Percentiles rank a stretch among this genome's conserved stretches.
phyloP scores from a whole-genome alignment of 305 asterid species.

The Salvia sclarea region DNA sequence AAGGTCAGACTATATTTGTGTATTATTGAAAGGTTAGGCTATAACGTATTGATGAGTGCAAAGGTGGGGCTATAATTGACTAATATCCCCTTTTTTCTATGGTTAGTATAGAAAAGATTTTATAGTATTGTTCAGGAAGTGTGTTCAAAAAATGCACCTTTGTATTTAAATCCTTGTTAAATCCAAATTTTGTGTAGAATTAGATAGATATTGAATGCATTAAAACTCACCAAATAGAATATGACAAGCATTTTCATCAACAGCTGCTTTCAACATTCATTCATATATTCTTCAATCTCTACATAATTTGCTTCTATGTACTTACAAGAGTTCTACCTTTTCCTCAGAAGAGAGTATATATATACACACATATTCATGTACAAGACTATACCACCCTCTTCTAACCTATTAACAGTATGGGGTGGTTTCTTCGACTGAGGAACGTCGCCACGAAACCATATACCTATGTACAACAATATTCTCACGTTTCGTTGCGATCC shows the following conservation, averaged over 20 bases:
- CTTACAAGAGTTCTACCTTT: slow-evolving; percentile 14
- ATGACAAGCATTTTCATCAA: not conserved
- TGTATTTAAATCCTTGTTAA: too few species aligned
- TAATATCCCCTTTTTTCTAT: too few species aligned
- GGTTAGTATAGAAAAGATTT: too few species aligned
- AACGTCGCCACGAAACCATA: slow-evolving; percentile 3
- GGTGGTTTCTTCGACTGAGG: slow-evolving; percentile 30
- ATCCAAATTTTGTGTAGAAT: too few species aligned
- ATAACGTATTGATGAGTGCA: too few species aligned
- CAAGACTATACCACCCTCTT: slow-evolving; percentile 29
- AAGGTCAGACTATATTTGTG: too few species aligned
- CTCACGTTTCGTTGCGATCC: slow-evolving; percentile 2
- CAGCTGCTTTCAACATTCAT: slow-evolving; percentile 23
- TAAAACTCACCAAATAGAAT: too few species aligned
- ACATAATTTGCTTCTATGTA: slow-evolving; percentile 16
- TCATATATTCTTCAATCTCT: not conserved
- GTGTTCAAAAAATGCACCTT: too few species aligned
- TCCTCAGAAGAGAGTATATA: not conserved
- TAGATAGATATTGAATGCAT: too few species aligned
- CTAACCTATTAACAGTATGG: slow-evolving; percentile 39
- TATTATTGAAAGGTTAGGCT: too few species aligned
- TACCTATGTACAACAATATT: slow-evolving; percentile 30
- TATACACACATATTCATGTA: slow-evolving; percentile 23
- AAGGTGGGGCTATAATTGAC: too few species aligned
- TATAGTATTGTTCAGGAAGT: too few species aligned